phyloP scores from a whole-genome alignment of 2,329 filamentous ascomycete species.

The Sclerotinia sclerotiorum region DNA sequence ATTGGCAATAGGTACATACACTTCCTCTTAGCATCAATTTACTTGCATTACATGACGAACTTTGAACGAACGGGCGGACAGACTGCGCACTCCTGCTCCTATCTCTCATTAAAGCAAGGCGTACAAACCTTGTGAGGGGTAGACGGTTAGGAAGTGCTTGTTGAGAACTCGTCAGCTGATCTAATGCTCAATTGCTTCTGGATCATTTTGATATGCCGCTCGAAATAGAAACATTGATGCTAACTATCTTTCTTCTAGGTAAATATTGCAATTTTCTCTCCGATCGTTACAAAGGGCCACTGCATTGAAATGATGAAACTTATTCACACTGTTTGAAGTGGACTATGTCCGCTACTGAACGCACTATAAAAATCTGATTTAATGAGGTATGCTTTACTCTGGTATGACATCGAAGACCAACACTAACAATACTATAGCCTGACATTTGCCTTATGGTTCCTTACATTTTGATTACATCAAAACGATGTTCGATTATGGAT shows the following conservation, averaged over 20 bases:
- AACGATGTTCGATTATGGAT: neutral
- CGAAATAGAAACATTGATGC: constrained; percentile 23
- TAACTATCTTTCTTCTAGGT: constrained; percentile 30
- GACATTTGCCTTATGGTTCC: constrained; percentile 39
- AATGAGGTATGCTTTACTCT: constrained; percentile 43
- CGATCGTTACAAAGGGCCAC: constrained; percentile 27
- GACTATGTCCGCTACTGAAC: constrained; percentile 42
- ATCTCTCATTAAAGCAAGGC: constrained; percentile 42
- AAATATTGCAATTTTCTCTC: constrained; percentile 24
- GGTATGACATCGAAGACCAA: neutral
- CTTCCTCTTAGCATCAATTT: constrained; percentile 10
- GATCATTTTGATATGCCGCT: constrained; percentile 23
- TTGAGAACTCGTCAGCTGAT: constrained; percentile 49
- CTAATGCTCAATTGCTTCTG: constrained; percentile 32
- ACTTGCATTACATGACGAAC: constrained; percentile 44
- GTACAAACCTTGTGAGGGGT: constrained; percentile 44
- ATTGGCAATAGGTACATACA: constrained; percentile 39
- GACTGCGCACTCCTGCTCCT: constrained; percentile 43
- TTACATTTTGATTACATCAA: constrained; percentile 22
- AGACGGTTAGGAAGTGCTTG: constrained; percentile 43
- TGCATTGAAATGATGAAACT: constrained; percentile 44
- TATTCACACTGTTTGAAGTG: constrained; percentile 48
- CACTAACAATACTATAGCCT: constrained; percentile 32
- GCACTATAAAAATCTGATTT: constrained; percentile 47
- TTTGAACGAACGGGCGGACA: constrained; percentile 50